Percentiles rank a stretch among this genome's conserved stretches.
phyloP scores from a whole-genome alignment of 2,329 filamentous ascomycete genomes.

The Botryotinia calthae region DNA sequence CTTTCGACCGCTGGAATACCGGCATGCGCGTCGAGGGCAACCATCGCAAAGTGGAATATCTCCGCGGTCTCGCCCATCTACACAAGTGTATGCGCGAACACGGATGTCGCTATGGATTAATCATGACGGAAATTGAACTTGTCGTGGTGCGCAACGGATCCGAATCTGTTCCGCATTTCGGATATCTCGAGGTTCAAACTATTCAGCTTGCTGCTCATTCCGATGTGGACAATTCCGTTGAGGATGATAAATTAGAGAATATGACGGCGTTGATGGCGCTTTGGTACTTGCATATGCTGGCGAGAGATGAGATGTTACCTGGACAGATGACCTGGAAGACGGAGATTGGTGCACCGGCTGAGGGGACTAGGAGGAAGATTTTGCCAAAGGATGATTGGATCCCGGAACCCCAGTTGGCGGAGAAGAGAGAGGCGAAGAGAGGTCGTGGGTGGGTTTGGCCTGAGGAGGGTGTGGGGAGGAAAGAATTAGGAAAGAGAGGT shows the following conservation, averaged over 20 bases:
- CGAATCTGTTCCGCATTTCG: conserved; percentile 74
- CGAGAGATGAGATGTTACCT: conserved; percentile 56
- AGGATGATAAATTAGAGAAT: conserved; percentile 51
- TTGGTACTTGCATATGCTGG: conserved; percentile 74
- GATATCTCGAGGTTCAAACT: conserved; percentile 74
- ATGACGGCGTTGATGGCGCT: conserved; percentile 73
- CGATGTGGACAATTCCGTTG: conserved; percentile 24
- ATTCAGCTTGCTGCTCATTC: conserved; percentile 53
- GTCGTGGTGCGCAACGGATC: conserved; percentile 81
- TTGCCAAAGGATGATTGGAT: conserved; percentile 73
- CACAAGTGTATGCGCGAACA: conserved; percentile 94
- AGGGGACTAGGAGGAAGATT: conserved; percentile 68
- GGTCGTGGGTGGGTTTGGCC: conserved; percentile 73
- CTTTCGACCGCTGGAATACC: conserved; percentile 92
- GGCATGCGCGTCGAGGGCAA: conserved; percentile 86
- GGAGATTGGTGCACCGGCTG: conserved; percentile 73
- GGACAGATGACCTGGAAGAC: conserved; percentile 63
- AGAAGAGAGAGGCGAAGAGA: conserved; percentile 75
- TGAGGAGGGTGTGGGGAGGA: conserved; percentile 68
- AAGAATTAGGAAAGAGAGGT: conserved; percentile 67
- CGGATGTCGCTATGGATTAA: conserved; percentile 90
- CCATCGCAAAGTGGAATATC: conserved; percentile 83
- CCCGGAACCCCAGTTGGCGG: conserved; percentile 66
- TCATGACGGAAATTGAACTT: conserved; percentile 93
- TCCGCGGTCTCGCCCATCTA: conserved; percentile 79